phyloP scores from a whole-genome alignment of 2,329 filamentous ascomycete species.

The Aureobasidium subglaciale region DNA sequence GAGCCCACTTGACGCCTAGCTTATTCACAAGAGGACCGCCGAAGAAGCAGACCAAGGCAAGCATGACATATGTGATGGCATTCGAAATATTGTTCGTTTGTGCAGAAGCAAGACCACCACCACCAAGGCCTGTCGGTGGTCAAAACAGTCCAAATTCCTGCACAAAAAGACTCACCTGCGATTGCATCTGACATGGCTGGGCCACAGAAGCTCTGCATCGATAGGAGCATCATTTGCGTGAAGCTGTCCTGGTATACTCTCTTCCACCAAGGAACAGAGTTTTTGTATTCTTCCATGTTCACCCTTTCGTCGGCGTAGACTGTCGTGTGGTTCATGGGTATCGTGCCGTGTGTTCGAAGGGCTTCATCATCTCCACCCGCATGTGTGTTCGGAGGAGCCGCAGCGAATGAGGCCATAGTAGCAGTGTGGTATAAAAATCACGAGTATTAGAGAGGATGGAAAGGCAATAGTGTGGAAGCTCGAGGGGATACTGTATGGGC shows the following conservation, averaged over 20 bases:
- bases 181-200: conserved; percentile 15
- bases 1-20: conserved; percentile 10
- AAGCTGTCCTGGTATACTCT: conserved; percentile 41
- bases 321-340: conserved; percentile 20
- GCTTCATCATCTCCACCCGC: conserved; percentile 27
- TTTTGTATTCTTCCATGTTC: conserved; percentile 31
- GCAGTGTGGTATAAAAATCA: neutral
- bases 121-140: conserved; percentile 7
- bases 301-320: conserved; percentile 27
- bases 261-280: conserved; percentile 36
- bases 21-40: conserved; percentile 14
- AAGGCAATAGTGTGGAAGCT: neutral
- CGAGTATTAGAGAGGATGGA: neutral
- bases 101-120: conserved; percentile 9
- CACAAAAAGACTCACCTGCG: neutral
- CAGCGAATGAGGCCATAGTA: conserved; percentile 26
- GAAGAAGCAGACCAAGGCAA: conserved; percentile 7
- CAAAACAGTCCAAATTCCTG: neutral
- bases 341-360: conserved; percentile 24
- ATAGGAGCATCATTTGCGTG: conserved; percentile 44
- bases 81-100: conserved; percentile 13
- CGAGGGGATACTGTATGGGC: neutral
- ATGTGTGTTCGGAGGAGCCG: conserved; percentile 29
- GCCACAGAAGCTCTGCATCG: conserved; percentile 33
- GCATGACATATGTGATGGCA: conserved; percentile 8